Conservation (phyloP, 163 green algal species). For the Prototheca stagnorum region DNA sequence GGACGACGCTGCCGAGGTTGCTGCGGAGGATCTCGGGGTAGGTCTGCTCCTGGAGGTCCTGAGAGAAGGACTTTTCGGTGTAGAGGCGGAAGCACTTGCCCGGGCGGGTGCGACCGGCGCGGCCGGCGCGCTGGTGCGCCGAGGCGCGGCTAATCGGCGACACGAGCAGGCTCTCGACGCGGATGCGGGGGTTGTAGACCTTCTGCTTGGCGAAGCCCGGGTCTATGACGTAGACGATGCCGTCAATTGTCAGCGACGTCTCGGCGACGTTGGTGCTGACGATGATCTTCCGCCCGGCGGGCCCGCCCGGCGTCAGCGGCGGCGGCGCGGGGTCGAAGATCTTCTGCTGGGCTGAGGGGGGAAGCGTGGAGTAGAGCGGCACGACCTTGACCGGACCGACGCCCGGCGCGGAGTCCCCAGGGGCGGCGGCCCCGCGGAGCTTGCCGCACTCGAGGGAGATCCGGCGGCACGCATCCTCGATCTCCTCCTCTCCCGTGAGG, state of each 20-base stretch:
- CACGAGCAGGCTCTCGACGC: constrained; percentile 93
- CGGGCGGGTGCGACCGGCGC: constrained; percentile 84
- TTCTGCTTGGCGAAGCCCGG: constrained; percentile 99
- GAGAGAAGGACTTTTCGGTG: constrained; percentile 83
- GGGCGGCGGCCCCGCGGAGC: constrained; percentile 4
- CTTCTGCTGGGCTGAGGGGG: constrained; percentile 84
- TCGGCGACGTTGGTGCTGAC: constrained; percentile 99
- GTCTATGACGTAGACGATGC: constrained; percentile 99
- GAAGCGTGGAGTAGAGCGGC: constrained; percentile 94
- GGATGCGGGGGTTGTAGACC: constrained; percentile 96
- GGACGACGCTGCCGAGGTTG: constrained; percentile 90
- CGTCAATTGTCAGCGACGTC: constrained; percentile 97
- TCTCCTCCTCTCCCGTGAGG: constrained; percentile 97
- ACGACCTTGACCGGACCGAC: constrained; percentile 83
- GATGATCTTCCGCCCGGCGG: constrained; percentile 88
- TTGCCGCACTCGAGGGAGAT: constrained; percentile 13
- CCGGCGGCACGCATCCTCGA: constrained; percentile 74
- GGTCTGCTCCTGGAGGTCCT: constrained; percentile 97
- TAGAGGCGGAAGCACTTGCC: constrained; percentile 98
- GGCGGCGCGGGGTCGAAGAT: constrained; percentile 85
- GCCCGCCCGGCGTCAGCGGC: constrained; percentile 35
- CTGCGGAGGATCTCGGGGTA: constrained; percentile 97
- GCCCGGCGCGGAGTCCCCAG: too few relatives aligned
- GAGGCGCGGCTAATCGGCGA: constrained; percentile 89
- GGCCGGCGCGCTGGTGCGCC: constrained; percentile 85